A percentile compares a stretch with the other conserved stretches of the same genome.
phyloP scores from a whole-genome alignment of 2,329 filamentous ascomycete genomes.

The Colletotrichum godetiae region DNA sequence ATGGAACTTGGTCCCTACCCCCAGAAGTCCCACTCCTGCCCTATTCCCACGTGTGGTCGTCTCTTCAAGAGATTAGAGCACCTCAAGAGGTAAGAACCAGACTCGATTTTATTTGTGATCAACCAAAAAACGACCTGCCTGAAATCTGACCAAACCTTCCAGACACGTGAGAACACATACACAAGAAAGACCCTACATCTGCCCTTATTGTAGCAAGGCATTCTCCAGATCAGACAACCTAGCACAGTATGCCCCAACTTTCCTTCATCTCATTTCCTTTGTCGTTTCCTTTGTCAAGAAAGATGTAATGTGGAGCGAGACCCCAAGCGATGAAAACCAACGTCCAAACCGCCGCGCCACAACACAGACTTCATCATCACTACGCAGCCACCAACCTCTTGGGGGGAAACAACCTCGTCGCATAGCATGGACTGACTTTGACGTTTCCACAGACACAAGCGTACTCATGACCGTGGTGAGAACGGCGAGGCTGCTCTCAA shows the following conservation, averaged over 20 bases:
- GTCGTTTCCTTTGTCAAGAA: constrained; percentile 48
- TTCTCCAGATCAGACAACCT: constrained; percentile 99
- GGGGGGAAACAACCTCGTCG: constrained; percentile 1
- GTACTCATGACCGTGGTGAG: constrained; percentile 74
- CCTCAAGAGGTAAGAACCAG: constrained; percentile 88
- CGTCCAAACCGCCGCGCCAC: constrained; percentile 46
- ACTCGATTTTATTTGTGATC: constrained; percentile 52
- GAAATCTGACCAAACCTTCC: constrained; percentile 62
- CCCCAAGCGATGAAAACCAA: constrained; percentile 42
- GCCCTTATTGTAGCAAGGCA: constrained; percentile 97
- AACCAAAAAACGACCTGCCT: constrained; percentile 48
- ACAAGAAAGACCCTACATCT: constrained; percentile 98
- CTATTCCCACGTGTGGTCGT: constrained; percentile 97
- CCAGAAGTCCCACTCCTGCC: constrained; percentile 98
- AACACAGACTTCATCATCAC: constrained; percentile 44
- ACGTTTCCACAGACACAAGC: constrained; percentile 81
- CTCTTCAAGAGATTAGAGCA: constrained; percentile 99
- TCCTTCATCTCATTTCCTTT: constrained; percentile 49
- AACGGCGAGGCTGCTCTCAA: constrained; percentile 68
- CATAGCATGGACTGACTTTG: constrained; percentile 48
- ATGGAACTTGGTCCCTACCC: constrained; percentile 97
- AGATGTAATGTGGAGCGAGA: constrained; percentile 52
- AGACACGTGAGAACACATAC: constrained; percentile 99
- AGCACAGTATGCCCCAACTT: constrained; percentile 80
- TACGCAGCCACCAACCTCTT: constrained; percentile 40